Evolutionary conservation across 192 early-diverging fungal species (phyloP).

Genomic region (Podila verticillata): DNA sequence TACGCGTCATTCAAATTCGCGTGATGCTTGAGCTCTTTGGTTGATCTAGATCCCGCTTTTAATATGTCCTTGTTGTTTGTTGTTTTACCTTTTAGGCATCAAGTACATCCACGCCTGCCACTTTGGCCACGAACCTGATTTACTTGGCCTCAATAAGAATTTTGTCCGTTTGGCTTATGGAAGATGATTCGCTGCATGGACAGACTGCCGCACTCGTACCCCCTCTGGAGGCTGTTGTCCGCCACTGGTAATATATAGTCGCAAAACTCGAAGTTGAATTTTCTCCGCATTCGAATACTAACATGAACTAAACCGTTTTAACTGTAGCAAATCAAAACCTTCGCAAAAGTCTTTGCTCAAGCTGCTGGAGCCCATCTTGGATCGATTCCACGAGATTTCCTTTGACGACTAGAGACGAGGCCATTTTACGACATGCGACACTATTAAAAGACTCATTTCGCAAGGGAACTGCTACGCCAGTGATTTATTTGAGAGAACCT

Average conservation of each 20-base stretch:
- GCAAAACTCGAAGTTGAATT: too few species aligned
- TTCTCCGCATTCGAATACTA: neutral
- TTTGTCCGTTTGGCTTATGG: slow-evolving; percentile 32
- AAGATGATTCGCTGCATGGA: slow-evolving; percentile 40
- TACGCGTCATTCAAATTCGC: neutral
- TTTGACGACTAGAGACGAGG: neutral
- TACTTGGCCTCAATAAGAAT: slow-evolving; percentile 43
- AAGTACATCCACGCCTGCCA: slow-evolving; percentile 3
- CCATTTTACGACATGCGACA: neutral
- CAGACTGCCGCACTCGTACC: slow-evolving; percentile 17
- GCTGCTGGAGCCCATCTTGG: slow-evolving; percentile 25
- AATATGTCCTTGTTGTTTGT: too few species aligned
- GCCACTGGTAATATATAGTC: slow-evolving; percentile 10
- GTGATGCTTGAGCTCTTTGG: too few species aligned
- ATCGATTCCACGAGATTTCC: slow-evolving; percentile 20
- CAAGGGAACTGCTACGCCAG: too few species aligned
- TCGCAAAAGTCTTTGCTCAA: slow-evolving; percentile 20
- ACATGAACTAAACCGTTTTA: neutral
- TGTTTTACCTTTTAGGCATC: neutral
- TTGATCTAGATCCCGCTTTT: too few species aligned
- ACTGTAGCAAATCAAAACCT: slow-evolving; percentile 16
- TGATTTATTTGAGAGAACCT: too few species aligned
- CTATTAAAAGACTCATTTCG: too few species aligned
- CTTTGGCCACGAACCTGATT: slow-evolving; percentile 10
- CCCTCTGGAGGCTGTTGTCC: slow-evolving; percentile 23